Evolutionary conservation across 345 rosid genomes (phyloP).

Genomic region (Brassica nigra): DNA sequence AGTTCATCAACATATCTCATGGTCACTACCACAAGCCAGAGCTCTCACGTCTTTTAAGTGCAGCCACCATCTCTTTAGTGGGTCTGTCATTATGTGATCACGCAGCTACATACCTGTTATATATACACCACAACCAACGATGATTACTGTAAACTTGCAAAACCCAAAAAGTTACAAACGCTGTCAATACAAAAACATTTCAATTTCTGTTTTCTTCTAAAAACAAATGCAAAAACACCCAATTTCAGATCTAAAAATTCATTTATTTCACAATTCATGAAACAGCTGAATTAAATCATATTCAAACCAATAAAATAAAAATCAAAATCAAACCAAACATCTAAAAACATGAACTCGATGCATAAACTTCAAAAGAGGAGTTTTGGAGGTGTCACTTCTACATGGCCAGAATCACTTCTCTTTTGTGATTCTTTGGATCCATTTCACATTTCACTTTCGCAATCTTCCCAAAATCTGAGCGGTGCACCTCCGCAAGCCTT

Average conservation of each 20-base stretch:
- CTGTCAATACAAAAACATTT: background rate
- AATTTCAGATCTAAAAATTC: too few relatives aligned
- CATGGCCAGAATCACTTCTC: too few relatives aligned
- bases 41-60: conserved; percentile 7
- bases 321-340: background rate
- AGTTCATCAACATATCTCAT: conserved; percentile 44
- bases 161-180: background rate
- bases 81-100: conserved; percentile 31
- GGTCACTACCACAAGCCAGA: too few relatives aligned
- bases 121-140: background rate
- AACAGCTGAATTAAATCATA: background rate
- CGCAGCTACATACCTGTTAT: conserved; percentile 27
- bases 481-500: too few relatives aligned
- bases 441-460: too few relatives aligned
- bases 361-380: background rate
- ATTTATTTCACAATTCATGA: too few relatives aligned
- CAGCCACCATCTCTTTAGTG: conserved; percentile 17
- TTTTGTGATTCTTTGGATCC: too few relatives aligned
- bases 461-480: too few relatives aligned
- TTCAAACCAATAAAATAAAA: background rate
- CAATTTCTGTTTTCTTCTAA: background rate
- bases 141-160: background rate
- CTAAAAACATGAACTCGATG: conserved; percentile 4
- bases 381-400: too few relatives aligned
- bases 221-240: too few relatives aligned